Evolutionary conservation across 305 asterid species (phyloP), one percentile per base, ranked within the genome.

Genomic region (Rubia occidens): DNA sequence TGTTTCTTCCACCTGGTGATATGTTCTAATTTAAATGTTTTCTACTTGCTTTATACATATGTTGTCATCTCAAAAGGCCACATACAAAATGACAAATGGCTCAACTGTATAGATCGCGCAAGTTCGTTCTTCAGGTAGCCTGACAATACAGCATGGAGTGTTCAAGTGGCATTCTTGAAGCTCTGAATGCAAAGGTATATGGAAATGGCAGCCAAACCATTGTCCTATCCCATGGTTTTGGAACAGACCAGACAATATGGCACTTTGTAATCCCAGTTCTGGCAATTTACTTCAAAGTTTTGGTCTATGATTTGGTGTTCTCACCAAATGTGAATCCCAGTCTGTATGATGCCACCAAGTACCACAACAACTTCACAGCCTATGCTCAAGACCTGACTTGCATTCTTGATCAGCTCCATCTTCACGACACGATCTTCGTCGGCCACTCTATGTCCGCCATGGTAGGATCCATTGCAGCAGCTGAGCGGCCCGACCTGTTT

Each of bases 391-490:
- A 65, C 15, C 24, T 72, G 71, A 66, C 45, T 55, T 65, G 67
- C 51, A 51, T 68, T 35, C 72, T 73, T 17, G 72, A 73, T 35
- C 32, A 58, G 43, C 72, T 37, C 39, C 64, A 54, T 9, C 54
- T 68, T 21, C 58, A 20, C 26, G 37, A 58, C 26, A 65, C 40
- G 0, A 5, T 58, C 62, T 67, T 66, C 53, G 6, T 64, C 13
- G 77, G 77, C 11, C 72, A 73, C 62, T 59, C 72, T 68, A 66
- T 73, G 68, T 73, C 67, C 3, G 72, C 77, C 68, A 73, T 73
- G 77, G 63, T 66, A 29, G 72, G 72, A 14, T 58, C 54, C 39
- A 68, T 68, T 10, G 64, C 72, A n/a, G 64, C 72, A 0, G 29
- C 17, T 8, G 43, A 55, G 64, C 42, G 72, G 55, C 77, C 72